These are phyloP conservation scores for Melanomma pulvis-pyrius DNA, from an alignment of 495 filamentous ascomycete genomes.

Conservation along the genomic window DNA sequence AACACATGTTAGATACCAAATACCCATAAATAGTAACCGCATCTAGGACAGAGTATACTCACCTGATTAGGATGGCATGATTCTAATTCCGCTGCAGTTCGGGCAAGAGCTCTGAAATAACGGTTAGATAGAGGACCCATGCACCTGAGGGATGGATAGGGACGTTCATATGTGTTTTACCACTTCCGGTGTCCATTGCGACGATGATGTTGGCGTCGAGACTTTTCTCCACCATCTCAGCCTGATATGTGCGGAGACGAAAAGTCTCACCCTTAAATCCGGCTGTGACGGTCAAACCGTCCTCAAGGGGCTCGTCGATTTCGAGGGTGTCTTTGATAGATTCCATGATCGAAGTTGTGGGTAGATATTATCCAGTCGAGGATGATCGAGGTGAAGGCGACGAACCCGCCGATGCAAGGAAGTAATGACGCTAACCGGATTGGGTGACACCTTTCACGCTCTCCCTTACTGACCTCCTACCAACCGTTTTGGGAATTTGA, in stretches of 20 bases:
- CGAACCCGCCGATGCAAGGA: neutral
- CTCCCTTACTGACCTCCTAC: too few relatives aligned
- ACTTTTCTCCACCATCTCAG: constrained; percentile 88
- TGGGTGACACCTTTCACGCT: neutral
- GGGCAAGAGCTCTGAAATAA: constrained; percentile 68
- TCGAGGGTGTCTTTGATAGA: neutral
- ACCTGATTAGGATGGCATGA: constrained; percentile 62
- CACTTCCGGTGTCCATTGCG: constrained; percentile 89
- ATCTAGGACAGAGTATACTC: neutral
- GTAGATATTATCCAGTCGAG: neutral
- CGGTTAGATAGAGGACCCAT: neutral
- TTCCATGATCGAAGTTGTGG: neutral
- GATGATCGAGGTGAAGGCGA: neutral
- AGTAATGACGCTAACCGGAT: neutral
- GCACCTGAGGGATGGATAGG: constrained; percentile 9
- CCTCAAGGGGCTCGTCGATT: too few relatives aligned
- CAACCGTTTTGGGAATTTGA: too few relatives aligned
- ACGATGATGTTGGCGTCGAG: constrained; percentile 81
- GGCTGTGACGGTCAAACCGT: neutral
- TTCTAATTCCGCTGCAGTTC: constrained; percentile 78
- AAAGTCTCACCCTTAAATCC: constrained; percentile 12
- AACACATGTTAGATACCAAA: neutral
- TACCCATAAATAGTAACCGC: neutral
- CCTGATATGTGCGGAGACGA: constrained; percentile 73
- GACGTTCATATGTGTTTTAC: constrained; percentile 81